A percentile compares a stretch with the other conserved stretches of the same genome.
These are phyloP conservation scores for Allium fistulosum DNA, from an alignment of 106 monocot genomes.

Conservation along the genomic window DNA sequence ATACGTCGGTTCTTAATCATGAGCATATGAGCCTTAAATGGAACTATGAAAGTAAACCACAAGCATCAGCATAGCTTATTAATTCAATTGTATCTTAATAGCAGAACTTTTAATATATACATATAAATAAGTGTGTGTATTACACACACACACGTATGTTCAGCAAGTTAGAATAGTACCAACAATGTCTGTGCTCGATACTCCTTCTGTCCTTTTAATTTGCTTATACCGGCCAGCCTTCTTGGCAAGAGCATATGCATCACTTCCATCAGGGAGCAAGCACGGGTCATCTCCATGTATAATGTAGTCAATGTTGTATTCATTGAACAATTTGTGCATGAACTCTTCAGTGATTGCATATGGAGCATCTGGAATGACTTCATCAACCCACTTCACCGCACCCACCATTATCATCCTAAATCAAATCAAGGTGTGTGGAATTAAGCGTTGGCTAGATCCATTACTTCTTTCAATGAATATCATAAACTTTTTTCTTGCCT, in stretches of 20 bases:
- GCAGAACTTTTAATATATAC: too few species aligned
- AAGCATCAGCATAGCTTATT: too few species aligned
- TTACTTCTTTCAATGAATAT: too few species aligned
- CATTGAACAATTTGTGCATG: slow-evolving; percentile 73
- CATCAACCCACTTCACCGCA: slow-evolving; percentile 94
- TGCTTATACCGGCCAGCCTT: slow-evolving; percentile 80
- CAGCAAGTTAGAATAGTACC: slow-evolving; percentile 30
- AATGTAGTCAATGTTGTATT: slow-evolving; percentile 70
- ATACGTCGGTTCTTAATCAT: too few species aligned
- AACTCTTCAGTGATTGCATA: slow-evolving; percentile 98
- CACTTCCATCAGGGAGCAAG: slow-evolving; percentile 79
- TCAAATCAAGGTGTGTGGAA: not conserved
- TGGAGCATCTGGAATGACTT: slow-evolving; percentile 88
- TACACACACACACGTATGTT: not conserved
- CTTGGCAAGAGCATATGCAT: slow-evolving; percentile 98
- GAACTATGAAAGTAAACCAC: too few species aligned
- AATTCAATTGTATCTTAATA: too few species aligned
- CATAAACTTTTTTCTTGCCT: not conserved
- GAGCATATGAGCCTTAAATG: too few species aligned
- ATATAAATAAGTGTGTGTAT: too few species aligned
- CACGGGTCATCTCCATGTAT: slow-evolving; percentile 84
- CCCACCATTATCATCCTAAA: slow-evolving; percentile 91
- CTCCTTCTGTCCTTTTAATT: slow-evolving; percentile 85
- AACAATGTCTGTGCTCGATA: slow-evolving; percentile 92
- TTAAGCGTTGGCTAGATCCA: too few species aligned